Evolutionary conservation across 345 rosid genomes (phyloP).

Genomic region (Citrus australasica): DNA sequence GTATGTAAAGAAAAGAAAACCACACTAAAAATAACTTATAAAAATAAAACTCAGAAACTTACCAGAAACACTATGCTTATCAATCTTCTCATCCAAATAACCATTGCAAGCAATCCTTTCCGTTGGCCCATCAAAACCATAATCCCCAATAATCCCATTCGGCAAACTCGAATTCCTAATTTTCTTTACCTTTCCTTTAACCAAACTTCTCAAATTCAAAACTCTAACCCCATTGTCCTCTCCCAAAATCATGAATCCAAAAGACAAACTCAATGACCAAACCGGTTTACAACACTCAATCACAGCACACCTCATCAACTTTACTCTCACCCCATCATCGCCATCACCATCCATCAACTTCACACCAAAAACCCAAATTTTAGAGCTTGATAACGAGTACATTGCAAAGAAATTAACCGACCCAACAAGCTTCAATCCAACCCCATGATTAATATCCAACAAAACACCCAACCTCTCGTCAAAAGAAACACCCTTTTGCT

Average conservation of each 20-base stretch:
- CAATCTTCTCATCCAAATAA: slow-evolving; percentile 37
- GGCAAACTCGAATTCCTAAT: slow-evolving; percentile 35
- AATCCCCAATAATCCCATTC: slow-evolving; percentile 38
- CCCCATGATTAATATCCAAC: slow-evolving; percentile 53
- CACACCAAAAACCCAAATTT: slow-evolving; percentile 56
- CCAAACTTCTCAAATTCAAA: slow-evolving; percentile 54
- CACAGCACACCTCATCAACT: slow-evolving; percentile 71
- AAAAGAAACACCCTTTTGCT: slow-evolving; percentile 58
- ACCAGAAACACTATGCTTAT: slow-evolving; percentile 48
- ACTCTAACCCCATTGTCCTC: slow-evolving; percentile 69
- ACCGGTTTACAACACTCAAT: slow-evolving; percentile 62
- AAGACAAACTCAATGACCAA: slow-evolving; percentile 57
- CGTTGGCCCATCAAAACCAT: slow-evolving; percentile 9
- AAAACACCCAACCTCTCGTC: slow-evolving; percentile 56
- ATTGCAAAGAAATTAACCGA: slow-evolving; percentile 67
- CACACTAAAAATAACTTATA: not conserved
- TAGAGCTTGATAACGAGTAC: slow-evolving; percentile 56
- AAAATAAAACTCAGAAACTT: slow-evolving; percentile 19
- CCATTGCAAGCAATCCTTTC: slow-evolving; percentile 33
- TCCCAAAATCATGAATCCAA: slow-evolving; percentile 64
- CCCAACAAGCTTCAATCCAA: slow-evolving; percentile 55
- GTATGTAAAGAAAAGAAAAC: not conserved
- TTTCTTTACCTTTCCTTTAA: slow-evolving; percentile 45
- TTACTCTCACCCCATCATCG: slow-evolving; percentile 35
- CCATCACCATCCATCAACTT: slow-evolving; percentile 31